Conservation (phyloP, 2,329 filamentous ascomycete species). For the Fusarium luffae region DNA sequence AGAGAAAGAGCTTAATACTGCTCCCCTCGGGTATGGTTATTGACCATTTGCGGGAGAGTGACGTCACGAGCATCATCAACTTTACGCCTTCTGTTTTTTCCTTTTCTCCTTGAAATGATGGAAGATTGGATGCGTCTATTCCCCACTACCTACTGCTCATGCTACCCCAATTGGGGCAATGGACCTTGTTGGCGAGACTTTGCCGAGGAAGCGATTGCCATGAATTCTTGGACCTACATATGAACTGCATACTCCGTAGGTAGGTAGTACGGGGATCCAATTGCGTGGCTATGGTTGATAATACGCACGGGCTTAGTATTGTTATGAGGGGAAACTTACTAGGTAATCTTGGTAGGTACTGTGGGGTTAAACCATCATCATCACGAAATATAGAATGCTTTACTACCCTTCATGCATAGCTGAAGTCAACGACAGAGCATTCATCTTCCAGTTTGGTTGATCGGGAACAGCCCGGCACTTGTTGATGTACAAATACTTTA, state of each 20-base stretch:
- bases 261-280: neutral
- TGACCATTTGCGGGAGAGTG: constrained; percentile 32
- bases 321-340: neutral
- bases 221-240: neutral
- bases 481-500: neutral
- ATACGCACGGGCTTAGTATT: neutral
- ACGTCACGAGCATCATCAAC: constrained; percentile 40
- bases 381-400: neutral
- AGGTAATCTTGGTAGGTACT: neutral
- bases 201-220: constrained; percentile 26
- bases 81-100: neutral
- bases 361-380: constrained; percentile 2
- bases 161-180: constrained; percentile 19
- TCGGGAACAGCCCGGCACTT: neutral
- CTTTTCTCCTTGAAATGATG: constrained; percentile 20
- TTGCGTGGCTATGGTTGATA: constrained; percentile 15
- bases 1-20: constrained; percentile 34
- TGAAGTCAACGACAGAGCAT: neutral
- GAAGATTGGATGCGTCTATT: constrained; percentile 21
- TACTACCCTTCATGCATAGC: neutral
- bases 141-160: constrained; percentile 14
- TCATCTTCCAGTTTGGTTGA: neutral
- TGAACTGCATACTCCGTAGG: neutral
- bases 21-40: neutral
- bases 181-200: neutral